These are phyloP conservation scores for Plasmodium falciparum DNA, from an alignment of 169 alveolate genomes.

Conservation along the genomic window DNA sequence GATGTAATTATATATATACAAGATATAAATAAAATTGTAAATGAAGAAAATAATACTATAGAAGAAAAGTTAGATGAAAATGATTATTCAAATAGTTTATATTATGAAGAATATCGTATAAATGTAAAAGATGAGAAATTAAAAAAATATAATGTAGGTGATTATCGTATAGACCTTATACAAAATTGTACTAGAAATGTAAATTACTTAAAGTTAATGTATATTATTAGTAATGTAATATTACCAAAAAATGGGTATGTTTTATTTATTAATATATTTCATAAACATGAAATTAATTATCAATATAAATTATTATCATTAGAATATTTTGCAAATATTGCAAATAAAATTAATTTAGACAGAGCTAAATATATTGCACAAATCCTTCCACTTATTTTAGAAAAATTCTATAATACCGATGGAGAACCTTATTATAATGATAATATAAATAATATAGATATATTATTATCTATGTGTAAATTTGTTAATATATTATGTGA, in stretches of 20 bases:
- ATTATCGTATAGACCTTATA: conserved; percentile 29
- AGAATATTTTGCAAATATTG: conserved; percentile 73
- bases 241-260: conserved; percentile 75
- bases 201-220: conserved; percentile 60
- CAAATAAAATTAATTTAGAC: conserved; percentile 42
- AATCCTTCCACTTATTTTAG: conserved; percentile 59
- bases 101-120: conserved; percentile 35
- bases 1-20: conserved; percentile 65
- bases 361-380: conserved; percentile 78
- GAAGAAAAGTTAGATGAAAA: conserved; percentile 10
- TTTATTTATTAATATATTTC: conserved; percentile 57
- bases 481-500: conserved; percentile 70
- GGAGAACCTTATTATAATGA: conserved; percentile 75
- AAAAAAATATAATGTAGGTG: conserved; percentile 19
- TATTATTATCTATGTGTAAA: conserved; percentile 53
- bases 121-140: conserved; percentile 46
- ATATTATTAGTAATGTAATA: conserved; percentile 38
- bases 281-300: conserved; percentile 45
- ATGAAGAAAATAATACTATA: conserved; percentile 5
- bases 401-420: conserved; percentile 60
- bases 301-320: conserved; percentile 58
- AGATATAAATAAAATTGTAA: conserved; percentile 14
- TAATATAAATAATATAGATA: conserved; percentile 47
- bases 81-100: not conserved
- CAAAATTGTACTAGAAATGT: conserved; percentile 65